Percentiles rank a stretch among this genome's conserved stretches.
Evolutionary conservation across 1,139 yeast species (phyloP).

Genomic region (Diutina sp.): DNA sequence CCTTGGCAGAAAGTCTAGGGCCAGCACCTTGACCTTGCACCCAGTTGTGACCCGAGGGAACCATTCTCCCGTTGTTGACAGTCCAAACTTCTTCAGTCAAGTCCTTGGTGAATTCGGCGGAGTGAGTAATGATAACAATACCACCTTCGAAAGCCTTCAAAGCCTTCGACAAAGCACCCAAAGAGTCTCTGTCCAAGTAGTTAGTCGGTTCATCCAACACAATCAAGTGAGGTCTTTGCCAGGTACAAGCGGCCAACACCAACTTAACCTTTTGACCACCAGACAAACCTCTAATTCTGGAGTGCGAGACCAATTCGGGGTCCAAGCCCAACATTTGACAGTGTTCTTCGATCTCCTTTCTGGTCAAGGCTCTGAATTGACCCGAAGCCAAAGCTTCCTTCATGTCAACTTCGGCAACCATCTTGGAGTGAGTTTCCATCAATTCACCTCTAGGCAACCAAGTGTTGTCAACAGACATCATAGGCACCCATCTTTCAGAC

Average conservation of each 20-base stretch:
- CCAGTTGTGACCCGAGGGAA: slow-evolving; percentile 99
- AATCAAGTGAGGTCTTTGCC: slow-evolving; percentile 99
- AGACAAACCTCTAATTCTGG: slow-evolving; percentile 99
- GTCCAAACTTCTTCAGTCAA: slow-evolving; percentile 99
- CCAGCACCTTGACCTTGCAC: slow-evolving; percentile 99
- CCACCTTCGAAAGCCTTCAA: slow-evolving; percentile 99
- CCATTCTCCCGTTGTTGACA: slow-evolving; percentile 93
- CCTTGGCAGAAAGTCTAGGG: slow-evolving; percentile 95
- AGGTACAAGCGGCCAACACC: slow-evolving; percentile 98
- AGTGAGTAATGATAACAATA: slow-evolving; percentile 98
- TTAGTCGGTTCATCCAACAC: slow-evolving; percentile 99
- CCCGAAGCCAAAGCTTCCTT: slow-evolving; percentile 99
- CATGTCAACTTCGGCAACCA: slow-evolving; percentile 99
- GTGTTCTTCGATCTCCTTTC: slow-evolving; percentile 99
- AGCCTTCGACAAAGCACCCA: slow-evolving; percentile 99
- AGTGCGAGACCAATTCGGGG: slow-evolving; percentile 97
- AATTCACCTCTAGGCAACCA: slow-evolving; percentile 99
- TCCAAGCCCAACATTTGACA: slow-evolving; percentile 98
- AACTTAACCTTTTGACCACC: slow-evolving; percentile 99
- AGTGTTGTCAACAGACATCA: slow-evolving; percentile 99
- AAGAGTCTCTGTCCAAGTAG: slow-evolving; percentile 98
- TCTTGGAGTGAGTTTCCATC: slow-evolving; percentile 95
- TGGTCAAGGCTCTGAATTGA: slow-evolving; percentile 99
- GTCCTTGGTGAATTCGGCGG: slow-evolving; percentile 99
- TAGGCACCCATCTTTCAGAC: slow-evolving; percentile 98